These are phyloP conservation scores for Diaporthe helianthi DNA, from an alignment of 2,329 filamentous ascomycete genomes.

Conservation along the genomic window DNA sequence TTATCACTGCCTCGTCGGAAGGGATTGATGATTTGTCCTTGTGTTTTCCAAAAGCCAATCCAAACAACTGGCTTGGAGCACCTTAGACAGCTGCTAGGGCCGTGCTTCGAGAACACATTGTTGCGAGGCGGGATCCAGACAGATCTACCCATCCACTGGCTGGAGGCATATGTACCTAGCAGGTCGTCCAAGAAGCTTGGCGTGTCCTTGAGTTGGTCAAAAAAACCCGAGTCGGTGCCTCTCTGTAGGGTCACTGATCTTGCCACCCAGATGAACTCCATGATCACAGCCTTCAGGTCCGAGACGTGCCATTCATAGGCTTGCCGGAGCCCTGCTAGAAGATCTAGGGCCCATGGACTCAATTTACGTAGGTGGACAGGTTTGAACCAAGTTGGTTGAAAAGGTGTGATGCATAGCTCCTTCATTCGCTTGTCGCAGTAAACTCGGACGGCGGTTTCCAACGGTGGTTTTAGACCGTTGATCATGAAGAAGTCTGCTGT, in stretches of 20 bases:
- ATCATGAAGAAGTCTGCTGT: neutral
- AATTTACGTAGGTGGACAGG: accelerated
- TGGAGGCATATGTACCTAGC: neutral
- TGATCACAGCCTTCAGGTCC: neutral
- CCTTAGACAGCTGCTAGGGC: too few relatives aligned
- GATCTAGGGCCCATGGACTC: neutral
- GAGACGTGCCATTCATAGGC: neutral
- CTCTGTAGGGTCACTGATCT: neutral
- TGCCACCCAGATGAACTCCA: neutral
- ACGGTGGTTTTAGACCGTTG: accelerated
- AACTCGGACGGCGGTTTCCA: neutral
- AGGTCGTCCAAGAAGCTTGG: neutral
- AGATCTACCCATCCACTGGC: neutral
- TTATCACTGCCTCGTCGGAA: too few relatives aligned
- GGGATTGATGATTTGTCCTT: too few relatives aligned
- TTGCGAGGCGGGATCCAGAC: too few relatives aligned
- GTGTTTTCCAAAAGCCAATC: too few relatives aligned
- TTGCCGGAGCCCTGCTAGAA: neutral
- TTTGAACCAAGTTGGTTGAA: neutral
- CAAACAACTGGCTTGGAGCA: too few relatives aligned
- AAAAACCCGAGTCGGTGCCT: neutral
- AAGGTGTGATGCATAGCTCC: neutral
- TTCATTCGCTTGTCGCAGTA: neutral
- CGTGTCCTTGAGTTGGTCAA: neutral
- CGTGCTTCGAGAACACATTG: too few relatives aligned